phyloP scores from a whole-genome alignment of 257 asterid genomes.

The Nicotiana attenuata region DNA sequence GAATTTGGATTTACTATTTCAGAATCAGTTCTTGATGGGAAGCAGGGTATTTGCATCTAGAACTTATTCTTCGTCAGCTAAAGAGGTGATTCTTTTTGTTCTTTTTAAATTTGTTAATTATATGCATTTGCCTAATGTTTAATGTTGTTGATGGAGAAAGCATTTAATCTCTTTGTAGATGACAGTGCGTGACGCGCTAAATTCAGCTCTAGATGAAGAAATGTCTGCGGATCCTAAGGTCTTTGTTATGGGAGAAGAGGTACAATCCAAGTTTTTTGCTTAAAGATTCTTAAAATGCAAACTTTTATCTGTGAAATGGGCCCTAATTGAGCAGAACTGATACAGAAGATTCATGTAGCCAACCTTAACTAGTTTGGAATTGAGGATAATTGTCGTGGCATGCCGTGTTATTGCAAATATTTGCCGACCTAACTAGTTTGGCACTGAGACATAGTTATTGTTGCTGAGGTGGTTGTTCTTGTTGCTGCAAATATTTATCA shows the following conservation, averaged over 20 bases:
- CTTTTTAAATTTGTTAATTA: not conserved
- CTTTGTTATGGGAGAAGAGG: constrained; percentile 97
- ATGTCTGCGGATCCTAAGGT: constrained; percentile 95
- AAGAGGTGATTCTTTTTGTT: constrained; percentile 37
- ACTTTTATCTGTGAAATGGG: not conserved
- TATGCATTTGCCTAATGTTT: not conserved
- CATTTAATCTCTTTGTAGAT: constrained; percentile 40
- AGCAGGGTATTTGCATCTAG: constrained; percentile 50
- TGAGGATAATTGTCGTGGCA: not conserved
- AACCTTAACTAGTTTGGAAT: not conserved
- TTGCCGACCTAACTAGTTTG: not conserved
- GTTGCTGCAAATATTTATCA: not conserved
- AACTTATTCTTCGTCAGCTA: constrained; percentile 61
- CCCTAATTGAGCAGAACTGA: not conserved
- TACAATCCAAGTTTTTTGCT: constrained; percentile 9
- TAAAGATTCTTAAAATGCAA: not conserved
- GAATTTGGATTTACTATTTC: constrained; percentile 6
- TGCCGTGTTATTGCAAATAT: not conserved
- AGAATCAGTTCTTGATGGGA: constrained; percentile 20
- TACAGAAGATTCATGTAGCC: not conserved
- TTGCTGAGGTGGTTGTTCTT: not conserved
- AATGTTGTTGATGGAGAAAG: not conserved
- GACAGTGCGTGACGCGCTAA: constrained; percentile 91
- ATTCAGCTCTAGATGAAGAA: constrained; percentile 94
- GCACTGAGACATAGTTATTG: not conserved